These are phyloP conservation scores for Urtica urens DNA, from an alignment of 306 rosid species.

Conservation along the genomic window DNA sequence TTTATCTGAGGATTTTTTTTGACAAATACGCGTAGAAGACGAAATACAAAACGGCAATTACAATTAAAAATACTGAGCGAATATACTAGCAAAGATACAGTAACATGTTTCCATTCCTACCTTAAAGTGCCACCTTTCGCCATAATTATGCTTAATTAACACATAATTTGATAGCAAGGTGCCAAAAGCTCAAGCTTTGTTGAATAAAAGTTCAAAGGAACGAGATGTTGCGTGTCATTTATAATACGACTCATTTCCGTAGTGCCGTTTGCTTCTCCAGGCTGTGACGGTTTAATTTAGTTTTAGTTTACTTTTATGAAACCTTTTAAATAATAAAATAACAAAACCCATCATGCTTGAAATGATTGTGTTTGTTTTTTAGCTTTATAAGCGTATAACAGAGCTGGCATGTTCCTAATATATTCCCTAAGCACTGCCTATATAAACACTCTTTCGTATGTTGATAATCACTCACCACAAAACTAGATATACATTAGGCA, in stretches of 20 bases:
- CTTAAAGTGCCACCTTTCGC: not conserved
- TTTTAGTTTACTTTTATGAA: not conserved
- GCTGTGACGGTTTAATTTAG: too few species aligned
- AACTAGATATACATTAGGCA: too few species aligned
- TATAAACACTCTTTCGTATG: slow-evolving; percentile 4
- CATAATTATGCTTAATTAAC: not conserved
- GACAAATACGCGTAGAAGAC: not conserved
- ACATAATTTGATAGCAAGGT: not conserved
- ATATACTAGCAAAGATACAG: slow-evolving; percentile 1
- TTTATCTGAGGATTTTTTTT: too few species aligned
- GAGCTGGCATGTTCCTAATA: slow-evolving; percentile 4
- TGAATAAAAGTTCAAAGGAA: not conserved
- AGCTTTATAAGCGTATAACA: slow-evolving; percentile 1
- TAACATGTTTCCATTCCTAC: not conserved
- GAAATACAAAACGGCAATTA: not conserved
- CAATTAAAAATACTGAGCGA: not conserved
- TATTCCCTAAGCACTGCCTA: slow-evolving; percentile 8
- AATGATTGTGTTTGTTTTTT: slow-evolving; percentile 21
- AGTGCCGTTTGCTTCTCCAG: slow-evolving; percentile 1
- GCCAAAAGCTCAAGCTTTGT: slow-evolving; percentile 6
- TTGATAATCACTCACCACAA: not conserved
- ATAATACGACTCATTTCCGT: too few species aligned
- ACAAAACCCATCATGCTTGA: slow-evolving; percentile 10
- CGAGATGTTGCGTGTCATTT: not conserved
- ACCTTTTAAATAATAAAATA: not conserved